Base-by-base conservation (phyloP, 768 basidiomycete genomes). In the Lentinula lateritia region DNA sequence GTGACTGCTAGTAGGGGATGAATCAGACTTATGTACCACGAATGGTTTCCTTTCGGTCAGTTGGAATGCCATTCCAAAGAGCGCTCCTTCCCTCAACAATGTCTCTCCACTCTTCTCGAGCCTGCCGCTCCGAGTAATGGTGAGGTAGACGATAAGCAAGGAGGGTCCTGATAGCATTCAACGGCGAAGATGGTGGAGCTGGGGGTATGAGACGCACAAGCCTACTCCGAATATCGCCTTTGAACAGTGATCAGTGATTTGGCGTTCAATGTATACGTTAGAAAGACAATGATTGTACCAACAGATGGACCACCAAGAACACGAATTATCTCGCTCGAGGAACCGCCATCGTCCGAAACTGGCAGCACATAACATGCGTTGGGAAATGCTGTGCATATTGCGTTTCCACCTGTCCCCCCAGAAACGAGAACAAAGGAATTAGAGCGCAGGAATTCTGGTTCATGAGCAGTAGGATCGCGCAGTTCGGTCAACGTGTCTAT, bases 291-390 rank as follows among this genome's bases (percentile, higher is more conserved):
- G 59, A 45, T 53, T 68, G 61, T 67, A 90, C 92, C 90, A 68
- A 95, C 84, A 38, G 92, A 93, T 20, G 92, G 90, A 2, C 92
- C 92, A 16, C 90, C 91, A 58, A 98, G 79, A 23, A 95, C 93
- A 53, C 95, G 86, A 56, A 95, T 92, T 57, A 96, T 96, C 78
- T 97, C 95, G 65, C 91, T 92, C 2, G 94, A 96, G 3, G 92
- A 94, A 48, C 95, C 95, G 1, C 95, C 95, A 71, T 98, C 94
- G 70, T 98, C 95, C 6, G 93, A 95, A 36, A 98, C 92, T 5
- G 95, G 95, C 38, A 98, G 78, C 28, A 95, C 87, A 68, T 95
- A 93, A 68, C 85, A 88, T 23, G 90, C 87, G 16, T 79, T 73
- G 2, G 80, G 81, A 69, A 98, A 97, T 2, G 93, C 92, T 43